phyloP scores from a whole-genome alignment of 176 grass and related monocot genomes.

The Carex cristatella region DNA sequence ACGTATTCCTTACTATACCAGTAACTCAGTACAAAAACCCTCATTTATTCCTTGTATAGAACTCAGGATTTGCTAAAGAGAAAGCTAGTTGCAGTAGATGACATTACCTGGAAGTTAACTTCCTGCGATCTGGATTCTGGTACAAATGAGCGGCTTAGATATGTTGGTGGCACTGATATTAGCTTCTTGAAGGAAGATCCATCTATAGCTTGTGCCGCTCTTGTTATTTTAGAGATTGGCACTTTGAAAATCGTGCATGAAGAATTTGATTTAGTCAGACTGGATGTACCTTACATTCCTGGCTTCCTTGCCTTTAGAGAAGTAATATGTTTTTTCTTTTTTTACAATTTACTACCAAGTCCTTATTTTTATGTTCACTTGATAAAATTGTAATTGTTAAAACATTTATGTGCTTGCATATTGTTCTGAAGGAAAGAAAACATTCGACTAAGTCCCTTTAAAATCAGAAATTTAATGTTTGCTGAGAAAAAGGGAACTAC shows the following conservation, averaged over 20 bases:
- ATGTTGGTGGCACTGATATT: conserved; percentile 76
- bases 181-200: conserved; percentile 80
- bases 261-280: conserved; percentile 52
- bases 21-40: background rate
- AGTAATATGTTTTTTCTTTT: conserved; percentile 19
- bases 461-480: background rate
- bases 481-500: background rate
- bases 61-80: conserved; percentile 70
- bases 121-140: conserved; percentile 26
- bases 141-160: conserved; percentile 33
- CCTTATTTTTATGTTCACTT: background rate
- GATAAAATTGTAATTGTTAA: background rate
- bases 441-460: background rate
- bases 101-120: conserved; percentile 53
- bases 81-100: conserved; percentile 50
- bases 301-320: conserved; percentile 99
- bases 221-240: conserved; percentile 54
- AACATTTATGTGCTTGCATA: background rate
- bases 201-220: conserved; percentile 49
- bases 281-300: conserved; percentile 78
- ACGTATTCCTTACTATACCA: background rate
- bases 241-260: conserved; percentile 71
- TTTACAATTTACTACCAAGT: background rate
- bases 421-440: background rate
- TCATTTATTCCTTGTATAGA: conserved; percentile 29